These are phyloP conservation scores for Pythium diclinum DNA, from an alignment of 352 stramenopile species.

Conservation along the genomic window DNA sequence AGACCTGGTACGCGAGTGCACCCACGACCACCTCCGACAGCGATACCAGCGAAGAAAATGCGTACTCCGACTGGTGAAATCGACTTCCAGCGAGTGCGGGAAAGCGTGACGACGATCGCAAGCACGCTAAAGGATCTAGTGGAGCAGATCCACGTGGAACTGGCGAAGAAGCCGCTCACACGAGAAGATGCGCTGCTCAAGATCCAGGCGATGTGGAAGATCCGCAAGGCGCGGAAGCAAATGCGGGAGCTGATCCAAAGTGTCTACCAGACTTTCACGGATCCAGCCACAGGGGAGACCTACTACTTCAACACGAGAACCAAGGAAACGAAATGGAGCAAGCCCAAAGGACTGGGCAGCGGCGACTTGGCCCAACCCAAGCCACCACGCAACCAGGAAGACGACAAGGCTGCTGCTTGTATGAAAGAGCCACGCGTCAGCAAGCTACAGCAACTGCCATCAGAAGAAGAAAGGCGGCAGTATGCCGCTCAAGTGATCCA, in stretches of 20 bases:
- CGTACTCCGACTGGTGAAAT: slow-evolving; percentile 23
- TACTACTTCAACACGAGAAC: slow-evolving; percentile 85
- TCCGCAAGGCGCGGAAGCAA: slow-evolving; percentile 65
- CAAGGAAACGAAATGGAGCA: slow-evolving; percentile 64
- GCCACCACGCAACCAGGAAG: slow-evolving; percentile 4
- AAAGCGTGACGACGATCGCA: slow-evolving; percentile 37
- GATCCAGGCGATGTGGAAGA: slow-evolving; percentile 77
- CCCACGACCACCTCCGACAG: neutral
- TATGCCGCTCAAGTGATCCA: slow-evolving; percentile 46
- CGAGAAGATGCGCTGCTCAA: slow-evolving; percentile 53
- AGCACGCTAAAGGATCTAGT: slow-evolving; percentile 41
- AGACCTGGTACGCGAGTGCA: neutral
- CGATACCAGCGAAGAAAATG: slow-evolving; percentile 4
- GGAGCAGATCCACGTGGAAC: slow-evolving; percentile 44
- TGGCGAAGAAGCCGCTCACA: slow-evolving; percentile 45
- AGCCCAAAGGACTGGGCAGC: slow-evolving; percentile 41
- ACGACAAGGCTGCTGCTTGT: neutral
- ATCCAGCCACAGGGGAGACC: slow-evolving; percentile 53
- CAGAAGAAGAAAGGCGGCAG: slow-evolving; percentile 4
- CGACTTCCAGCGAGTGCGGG: slow-evolving; percentile 46
- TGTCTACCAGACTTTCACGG: slow-evolving; percentile 57
- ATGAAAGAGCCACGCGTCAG: slow-evolving; percentile 18
- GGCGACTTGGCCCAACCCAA: neutral
- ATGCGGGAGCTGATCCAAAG: slow-evolving; percentile 53
- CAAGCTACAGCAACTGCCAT: neutral